A percentile compares a stretch with the other conserved stretches of the same genome.
These are phyloP conservation scores for Fusarium buxicola DNA, from an alignment of 2,329 filamentous ascomycete genomes.

Conservation along the genomic window DNA sequence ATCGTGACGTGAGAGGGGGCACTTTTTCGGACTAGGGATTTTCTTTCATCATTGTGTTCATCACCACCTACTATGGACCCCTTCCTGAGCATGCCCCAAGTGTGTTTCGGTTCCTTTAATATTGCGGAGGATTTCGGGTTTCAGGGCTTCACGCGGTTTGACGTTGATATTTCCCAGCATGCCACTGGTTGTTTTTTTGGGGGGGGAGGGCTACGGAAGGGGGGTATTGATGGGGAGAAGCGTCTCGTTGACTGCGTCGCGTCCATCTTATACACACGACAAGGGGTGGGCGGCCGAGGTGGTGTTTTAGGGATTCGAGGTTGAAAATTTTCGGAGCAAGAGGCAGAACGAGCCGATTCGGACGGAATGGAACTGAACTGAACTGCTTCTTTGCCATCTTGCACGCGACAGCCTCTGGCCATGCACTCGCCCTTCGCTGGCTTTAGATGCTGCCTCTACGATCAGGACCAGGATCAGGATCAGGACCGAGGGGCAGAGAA, in stretches of 20 bases:
- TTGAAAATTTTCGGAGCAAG: conserved; percentile 33
- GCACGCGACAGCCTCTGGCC: conserved; percentile 34
- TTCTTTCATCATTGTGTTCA: conserved; percentile 49
- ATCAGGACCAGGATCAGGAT: conserved; percentile 14
- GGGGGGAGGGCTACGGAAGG: conserved; percentile 20
- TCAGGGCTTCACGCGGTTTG: conserved; percentile 32
- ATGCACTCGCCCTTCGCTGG: conserved; percentile 36
- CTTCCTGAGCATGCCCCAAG: conserved; percentile 41
- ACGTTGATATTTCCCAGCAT: conserved; percentile 32
- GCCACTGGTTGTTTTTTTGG: conserved; percentile 38
- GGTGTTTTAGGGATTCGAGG: conserved; percentile 33
- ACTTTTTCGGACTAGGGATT: conserved; percentile 46
- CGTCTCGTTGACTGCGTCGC: conserved; percentile 18
- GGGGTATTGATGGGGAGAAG: conserved; percentile 34
- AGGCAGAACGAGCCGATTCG: conserved; percentile 33
- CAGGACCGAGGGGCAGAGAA: conserved; percentile 22
- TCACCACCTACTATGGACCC: conserved; percentile 42
- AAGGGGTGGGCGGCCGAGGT: conserved; percentile 25
- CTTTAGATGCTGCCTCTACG: conserved; percentile 36
- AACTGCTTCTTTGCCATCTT: conserved; percentile 32
- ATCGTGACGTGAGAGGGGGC: conserved; percentile 48
- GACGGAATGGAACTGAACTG: conserved; percentile 19
- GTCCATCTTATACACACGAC: conserved; percentile 32
- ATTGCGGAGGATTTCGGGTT: conserved; percentile 44
- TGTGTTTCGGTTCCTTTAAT: conserved; percentile 48